Percentiles rank a stretch among this genome's conserved stretches.
phyloP scores from a whole-genome alignment of 768 basidiomycete genomes.

The Termitomyces bulborhizus region DNA sequence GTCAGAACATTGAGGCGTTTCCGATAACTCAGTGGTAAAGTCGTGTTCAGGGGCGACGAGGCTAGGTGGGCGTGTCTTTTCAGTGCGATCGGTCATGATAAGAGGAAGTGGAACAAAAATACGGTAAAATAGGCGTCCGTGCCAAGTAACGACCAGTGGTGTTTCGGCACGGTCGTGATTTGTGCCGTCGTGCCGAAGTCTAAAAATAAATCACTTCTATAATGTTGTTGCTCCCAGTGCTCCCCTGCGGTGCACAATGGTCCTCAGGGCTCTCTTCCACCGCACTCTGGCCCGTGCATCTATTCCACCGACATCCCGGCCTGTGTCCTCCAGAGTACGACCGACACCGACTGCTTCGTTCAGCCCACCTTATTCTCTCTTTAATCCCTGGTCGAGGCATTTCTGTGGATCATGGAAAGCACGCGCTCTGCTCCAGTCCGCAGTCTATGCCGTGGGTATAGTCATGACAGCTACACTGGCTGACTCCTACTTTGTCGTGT shows the following conservation, averaged over 20 bases:
- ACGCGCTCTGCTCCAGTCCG: slow-evolving; percentile 28
- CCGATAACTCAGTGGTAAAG: slow-evolving; percentile 11
- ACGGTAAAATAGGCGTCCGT: slow-evolving; percentile 1
- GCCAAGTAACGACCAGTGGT: neutral
- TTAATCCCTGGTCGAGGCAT: slow-evolving; percentile 35
- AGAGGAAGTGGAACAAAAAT: neutral
- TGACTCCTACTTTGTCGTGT: slow-evolving; percentile 22
- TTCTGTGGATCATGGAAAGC: slow-evolving; percentile 27
- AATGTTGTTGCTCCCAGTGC: neutral
- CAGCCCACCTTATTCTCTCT: slow-evolving; percentile 14
- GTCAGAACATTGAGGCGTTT: slow-evolving; percentile 21
- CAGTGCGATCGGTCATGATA: slow-evolving; percentile 5
- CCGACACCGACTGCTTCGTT: neutral
- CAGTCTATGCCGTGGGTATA: slow-evolving; percentile 29
- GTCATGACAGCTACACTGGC: slow-evolving; percentile 22
- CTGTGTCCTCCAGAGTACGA: neutral
- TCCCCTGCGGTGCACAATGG: neutral
- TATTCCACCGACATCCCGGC: neutral
- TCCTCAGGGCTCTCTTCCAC: neutral
- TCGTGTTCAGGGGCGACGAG: slow-evolving; percentile 17
- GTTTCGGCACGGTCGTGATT: slow-evolving; percentile 2
- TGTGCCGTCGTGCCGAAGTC: slow-evolving; percentile 2
- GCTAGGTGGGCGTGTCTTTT: slow-evolving; percentile 3
- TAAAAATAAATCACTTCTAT: neutral
- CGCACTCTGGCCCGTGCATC: neutral